phyloP scores from a whole-genome alignment of 2,329 filamentous ascomycete genomes.

The Neospermospora avenae region DNA sequence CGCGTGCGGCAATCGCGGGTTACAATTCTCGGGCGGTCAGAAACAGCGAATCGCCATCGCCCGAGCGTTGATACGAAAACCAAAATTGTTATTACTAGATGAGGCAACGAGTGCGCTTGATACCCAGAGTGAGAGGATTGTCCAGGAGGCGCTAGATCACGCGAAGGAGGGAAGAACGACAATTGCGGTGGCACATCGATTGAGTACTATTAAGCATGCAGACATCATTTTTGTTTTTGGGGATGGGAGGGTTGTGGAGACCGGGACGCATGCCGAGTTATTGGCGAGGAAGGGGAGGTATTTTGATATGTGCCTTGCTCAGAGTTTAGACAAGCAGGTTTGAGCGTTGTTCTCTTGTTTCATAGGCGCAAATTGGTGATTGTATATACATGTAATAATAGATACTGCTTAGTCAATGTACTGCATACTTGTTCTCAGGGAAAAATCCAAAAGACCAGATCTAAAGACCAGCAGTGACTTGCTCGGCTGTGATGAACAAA shows the following conservation, averaged over 20 bases:
- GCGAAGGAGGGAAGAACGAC: conserved; percentile 56
- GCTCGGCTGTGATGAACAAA: too few species aligned
- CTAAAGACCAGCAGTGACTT: too few species aligned
- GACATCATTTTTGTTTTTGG: conserved; percentile 67
- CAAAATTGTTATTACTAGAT: conserved; percentile 60
- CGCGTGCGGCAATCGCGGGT: conserved; percentile 79
- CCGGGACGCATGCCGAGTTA: conserved; percentile 71
- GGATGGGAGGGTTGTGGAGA: conserved; percentile 77
- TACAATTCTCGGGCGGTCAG: conserved; percentile 81
- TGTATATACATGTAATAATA: background rate
- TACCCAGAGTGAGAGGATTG: conserved; percentile 70
- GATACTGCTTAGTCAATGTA: too few species aligned
- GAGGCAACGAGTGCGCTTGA: conserved; percentile 77
- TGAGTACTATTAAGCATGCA: conserved; percentile 72
- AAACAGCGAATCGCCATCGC: conserved; percentile 91
- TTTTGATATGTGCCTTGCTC: conserved; percentile 9
- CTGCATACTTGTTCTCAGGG: too few species aligned
- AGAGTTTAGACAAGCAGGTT: conserved; percentile 12
- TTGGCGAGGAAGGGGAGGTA: conserved; percentile 46
- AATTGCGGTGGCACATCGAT: conserved; percentile 70
- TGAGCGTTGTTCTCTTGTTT: background rate
- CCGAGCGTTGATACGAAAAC: conserved; percentile 49
- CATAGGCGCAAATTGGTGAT: background rate
- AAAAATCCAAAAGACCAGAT: too few species aligned
- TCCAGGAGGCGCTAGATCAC: conserved; percentile 64